Base-by-base conservation (phyloP, 1,284 basidiomycete genomes). In the Ustilago trichophora region DNA sequence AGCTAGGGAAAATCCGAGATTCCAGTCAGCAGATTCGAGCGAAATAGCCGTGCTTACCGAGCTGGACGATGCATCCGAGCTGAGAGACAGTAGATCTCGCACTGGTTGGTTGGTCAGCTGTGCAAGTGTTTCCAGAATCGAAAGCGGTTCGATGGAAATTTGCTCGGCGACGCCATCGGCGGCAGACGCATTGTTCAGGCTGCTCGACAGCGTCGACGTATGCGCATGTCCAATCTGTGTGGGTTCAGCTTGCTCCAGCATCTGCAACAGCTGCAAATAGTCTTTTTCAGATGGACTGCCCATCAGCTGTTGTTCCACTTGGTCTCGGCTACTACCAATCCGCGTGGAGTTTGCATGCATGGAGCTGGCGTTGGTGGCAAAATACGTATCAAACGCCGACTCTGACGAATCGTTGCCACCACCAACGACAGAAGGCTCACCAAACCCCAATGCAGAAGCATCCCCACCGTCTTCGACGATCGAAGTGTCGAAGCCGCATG, bases 21-120 rank as follows among this genome's bases (percentile, higher is more conserved):
- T 6, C 37, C 52, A 48, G 7, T 55, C 44, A 21, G 48, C 35
- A 21, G 55, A 51, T n/a, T 51, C 41, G 21, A 58, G 43, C 7
- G 57, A 52, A 36, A 52, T 48, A 3, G 26, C 37, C 10, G 57
- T 59, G 13, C 47, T 50, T 13, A 43, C 19, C 16, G 56, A 59
- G 44, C 48, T 52, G 8, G 49, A 50, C 8, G 56, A 47, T 6
- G 49, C 26, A 10, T 42, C 38, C 4, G 44, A 52, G 8, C 45
- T 29, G 9, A 43, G 35, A 3, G 43, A 16, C 5, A 37, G n/a
- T 26, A 43, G 3, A 8, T 51, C 43, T 26, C n/a, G 32, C 26
- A 40, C 26, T 15, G 55, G 55, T 15, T 46, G 36, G 10, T 32
- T 46, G 10, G 32, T 42, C n/a, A 58, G 25, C 31, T 44, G 27